phyloP scores from a whole-genome alignment of 2,329 filamentous ascomycete species.

The Mycosphaerella sp. region DNA sequence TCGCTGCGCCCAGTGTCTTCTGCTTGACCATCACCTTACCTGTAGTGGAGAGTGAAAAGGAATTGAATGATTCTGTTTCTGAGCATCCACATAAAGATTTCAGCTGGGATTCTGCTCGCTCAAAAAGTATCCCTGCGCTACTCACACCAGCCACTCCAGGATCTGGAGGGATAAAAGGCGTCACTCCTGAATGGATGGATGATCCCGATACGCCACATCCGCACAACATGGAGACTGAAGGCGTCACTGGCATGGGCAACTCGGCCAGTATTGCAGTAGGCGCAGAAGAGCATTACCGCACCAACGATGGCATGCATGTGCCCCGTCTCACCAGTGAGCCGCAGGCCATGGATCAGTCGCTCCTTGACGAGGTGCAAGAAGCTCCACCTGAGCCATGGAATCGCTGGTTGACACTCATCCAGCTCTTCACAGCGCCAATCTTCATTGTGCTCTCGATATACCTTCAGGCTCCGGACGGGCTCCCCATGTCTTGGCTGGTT shows the following conservation, averaged over 20 bases:
- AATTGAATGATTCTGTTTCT: conserved; percentile 21
- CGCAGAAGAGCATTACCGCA: conserved; percentile 25
- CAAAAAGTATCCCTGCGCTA: conserved; percentile 15
- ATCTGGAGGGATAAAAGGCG: conserved; percentile 13
- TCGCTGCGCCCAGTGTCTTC: conserved; percentile 86
- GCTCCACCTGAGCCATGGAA: conserved; percentile 58
- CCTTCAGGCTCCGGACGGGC: conserved; percentile 41
- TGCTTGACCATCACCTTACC: conserved; percentile 84
- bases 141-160: conserved; percentile 9
- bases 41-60: conserved; percentile 66
- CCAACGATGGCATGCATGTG: conserved; percentile 19
- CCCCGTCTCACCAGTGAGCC: conserved; percentile 10
- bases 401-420: conserved; percentile 78
- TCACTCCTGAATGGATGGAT: conserved; percentile 12
- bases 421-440: conserved; percentile 78
- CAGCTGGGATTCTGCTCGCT: conserved; percentile 16
- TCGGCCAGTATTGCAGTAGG: conserved; percentile 31
- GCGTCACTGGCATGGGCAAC: conserved; percentile 30
- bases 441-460: conserved; percentile 68
- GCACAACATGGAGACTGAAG: conserved; percentile 13
- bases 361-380: conserved; percentile 9
- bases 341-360: conserved; percentile 8
- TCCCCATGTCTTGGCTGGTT: conserved; percentile 53
- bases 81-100: conserved; percentile 11
- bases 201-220: conserved; percentile 16